Evolutionary conservation across 176 grass and related monocot species (phyloP).

Genomic region (Phyllostachys edulis): DNA sequence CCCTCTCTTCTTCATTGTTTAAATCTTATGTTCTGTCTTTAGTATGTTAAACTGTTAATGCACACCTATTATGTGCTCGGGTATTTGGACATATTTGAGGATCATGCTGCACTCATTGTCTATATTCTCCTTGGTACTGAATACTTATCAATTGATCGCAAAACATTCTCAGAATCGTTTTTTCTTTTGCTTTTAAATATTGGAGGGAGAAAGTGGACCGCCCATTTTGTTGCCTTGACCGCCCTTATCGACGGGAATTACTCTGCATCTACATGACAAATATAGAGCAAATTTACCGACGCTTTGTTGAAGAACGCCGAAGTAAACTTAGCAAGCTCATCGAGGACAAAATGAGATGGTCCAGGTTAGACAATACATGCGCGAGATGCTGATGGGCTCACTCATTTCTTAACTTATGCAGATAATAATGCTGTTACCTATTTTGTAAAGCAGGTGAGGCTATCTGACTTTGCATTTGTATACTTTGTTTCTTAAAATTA

Average conservation of each 20-base stretch:
- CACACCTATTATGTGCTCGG: slow-evolving; percentile 9
- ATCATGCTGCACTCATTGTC: slow-evolving; percentile 3
- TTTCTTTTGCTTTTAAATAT: slow-evolving; percentile 21
- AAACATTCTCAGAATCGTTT: slow-evolving; percentile 33
- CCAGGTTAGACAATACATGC: slow-evolving; percentile 80
- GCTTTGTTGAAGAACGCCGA: slow-evolving; percentile 71
- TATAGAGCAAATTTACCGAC: no score
- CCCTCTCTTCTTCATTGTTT: not conserved
- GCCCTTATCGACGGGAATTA: slow-evolving; percentile 75
- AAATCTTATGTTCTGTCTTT: slow-evolving; percentile 18
- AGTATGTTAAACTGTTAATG: not conserved
- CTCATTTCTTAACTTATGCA: slow-evolving; percentile 98
- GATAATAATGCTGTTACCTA: slow-evolving; percentile 99
- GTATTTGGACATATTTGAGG: slow-evolving; percentile 4
- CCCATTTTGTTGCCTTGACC: slow-evolving; percentile 79
- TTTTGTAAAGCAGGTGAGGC: slow-evolving; percentile 89
- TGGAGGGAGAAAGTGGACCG: slow-evolving; percentile 71
- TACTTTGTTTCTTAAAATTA: not conserved
- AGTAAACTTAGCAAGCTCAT: slow-evolving; percentile 68
- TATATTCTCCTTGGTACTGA: not conserved
- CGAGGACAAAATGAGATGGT: slow-evolving; percentile 84
- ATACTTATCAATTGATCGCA: not conserved
- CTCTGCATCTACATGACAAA: slow-evolving; percentile 79
- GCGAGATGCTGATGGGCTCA: slow-evolving; percentile 86
- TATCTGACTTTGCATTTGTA: slow-evolving; percentile 9